Conservation (phyloP, 148 eudicot species). For the Heliosperma pusillum region DNA sequence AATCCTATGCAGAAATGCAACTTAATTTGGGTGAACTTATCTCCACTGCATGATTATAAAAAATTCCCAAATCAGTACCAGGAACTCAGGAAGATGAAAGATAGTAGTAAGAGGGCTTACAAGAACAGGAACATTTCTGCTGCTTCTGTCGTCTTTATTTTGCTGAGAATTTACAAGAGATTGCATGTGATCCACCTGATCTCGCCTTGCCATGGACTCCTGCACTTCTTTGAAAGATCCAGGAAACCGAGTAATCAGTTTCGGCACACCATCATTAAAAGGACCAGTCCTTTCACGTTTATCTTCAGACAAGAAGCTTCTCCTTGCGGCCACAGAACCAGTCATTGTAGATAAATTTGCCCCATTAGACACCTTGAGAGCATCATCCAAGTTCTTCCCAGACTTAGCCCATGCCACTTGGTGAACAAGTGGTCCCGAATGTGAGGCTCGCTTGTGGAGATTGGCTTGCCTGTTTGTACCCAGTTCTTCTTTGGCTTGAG, state of each 20-base stretch:
- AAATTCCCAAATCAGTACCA: not conserved
- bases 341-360: constrained; percentile 51
- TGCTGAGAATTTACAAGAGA: constrained; percentile 38
- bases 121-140: constrained; percentile 58
- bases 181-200: constrained; percentile 34
- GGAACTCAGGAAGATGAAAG: constrained; percentile 1
- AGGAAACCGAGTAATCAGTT: constrained; percentile 58
- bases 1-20: not conserved
- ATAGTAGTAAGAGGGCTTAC: constrained; percentile 52
- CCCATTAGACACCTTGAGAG: constrained; percentile 59
- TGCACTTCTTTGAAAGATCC: constrained; percentile 79
- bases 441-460: constrained; percentile 70
- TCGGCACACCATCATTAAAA: constrained; percentile 50
- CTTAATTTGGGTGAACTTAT: not conserved
- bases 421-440: constrained; percentile 84
- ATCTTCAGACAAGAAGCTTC: constrained; percentile 59
- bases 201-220: constrained; percentile 39
- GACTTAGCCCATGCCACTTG: constrained; percentile 70
- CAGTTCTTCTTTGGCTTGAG: constrained; percentile 55
- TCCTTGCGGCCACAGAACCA: constrained; percentile 50
- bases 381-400: constrained; percentile 59
- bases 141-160: constrained; percentile 54
- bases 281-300: constrained; percentile 47
- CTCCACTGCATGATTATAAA: not conserved
- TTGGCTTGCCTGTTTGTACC: constrained; percentile 36